phyloP scores from a whole-genome alignment of 306 rosid species.

The Cucumis hystrix region DNA sequence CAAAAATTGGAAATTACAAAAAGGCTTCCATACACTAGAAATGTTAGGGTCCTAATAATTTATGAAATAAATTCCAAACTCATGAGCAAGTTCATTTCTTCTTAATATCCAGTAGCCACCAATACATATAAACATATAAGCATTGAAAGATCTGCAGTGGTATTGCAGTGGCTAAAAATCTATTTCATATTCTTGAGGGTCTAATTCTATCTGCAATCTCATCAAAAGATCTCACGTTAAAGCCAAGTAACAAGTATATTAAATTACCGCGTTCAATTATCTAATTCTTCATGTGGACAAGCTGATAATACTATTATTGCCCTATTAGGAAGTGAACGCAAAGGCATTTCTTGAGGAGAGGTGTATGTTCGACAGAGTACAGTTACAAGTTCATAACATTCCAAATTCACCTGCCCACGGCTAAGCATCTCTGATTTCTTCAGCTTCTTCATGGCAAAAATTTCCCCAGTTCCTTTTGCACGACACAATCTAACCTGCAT shows the following conservation, averaged over 20 bases:
- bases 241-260: not conserved
- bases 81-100: not conserved
- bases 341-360: not conserved
- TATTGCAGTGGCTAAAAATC: not conserved
- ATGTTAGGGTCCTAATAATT: not conserved
- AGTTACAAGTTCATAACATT: not conserved
- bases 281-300: not conserved
- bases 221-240: not conserved
- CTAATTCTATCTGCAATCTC: not conserved
- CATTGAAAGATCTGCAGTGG: not conserved
- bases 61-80: not conserved
- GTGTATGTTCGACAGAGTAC: not conserved
- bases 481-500: constrained; percentile 84
- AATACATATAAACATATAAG: not conserved
- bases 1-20: not conserved
- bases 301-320: not conserved
- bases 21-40: not conserved
- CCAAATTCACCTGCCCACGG: constrained; percentile 83
- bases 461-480: constrained; percentile 66
- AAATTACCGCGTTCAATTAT: not conserved
- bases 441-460: constrained; percentile 93
- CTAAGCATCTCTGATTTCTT: constrained; percentile 98
- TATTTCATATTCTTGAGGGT: not conserved
- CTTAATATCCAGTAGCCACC: not conserved
- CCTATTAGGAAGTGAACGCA: not conserved